phyloP scores from a whole-genome alignment of 257 asterid species.

The Rubia yunnanensis region DNA sequence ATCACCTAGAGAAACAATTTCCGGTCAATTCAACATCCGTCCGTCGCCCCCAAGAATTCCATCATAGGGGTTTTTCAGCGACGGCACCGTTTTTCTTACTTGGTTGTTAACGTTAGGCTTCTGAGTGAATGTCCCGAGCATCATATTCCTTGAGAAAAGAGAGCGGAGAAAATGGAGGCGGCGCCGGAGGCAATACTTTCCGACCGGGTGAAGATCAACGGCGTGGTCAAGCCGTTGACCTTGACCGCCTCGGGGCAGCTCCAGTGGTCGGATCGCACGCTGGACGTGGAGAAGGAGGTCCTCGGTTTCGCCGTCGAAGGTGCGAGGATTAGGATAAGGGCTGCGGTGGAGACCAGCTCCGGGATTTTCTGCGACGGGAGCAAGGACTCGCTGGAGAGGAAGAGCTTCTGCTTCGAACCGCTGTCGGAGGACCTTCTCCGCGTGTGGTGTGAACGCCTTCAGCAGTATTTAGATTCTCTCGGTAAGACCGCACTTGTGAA shows the following conservation, averaged over 20 bases:
- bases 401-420: constrained; percentile 46
- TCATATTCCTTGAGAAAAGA: too few species aligned
- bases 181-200: constrained; percentile 36
- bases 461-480: constrained; percentile 46
- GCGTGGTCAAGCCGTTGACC: constrained; percentile 30
- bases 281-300: constrained; percentile 57
- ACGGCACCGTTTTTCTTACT: neutral
- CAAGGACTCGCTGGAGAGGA: constrained; percentile 29
- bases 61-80: neutral
- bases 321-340: constrained; percentile 38
- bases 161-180: constrained; percentile 5
- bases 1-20: neutral
- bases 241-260: constrained; percentile 55
- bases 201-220: constrained; percentile 41
- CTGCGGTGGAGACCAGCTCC: constrained; percentile 30
- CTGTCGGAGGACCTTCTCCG: constrained; percentile 36
- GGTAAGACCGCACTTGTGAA: constrained; percentile 29
- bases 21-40: neutral
- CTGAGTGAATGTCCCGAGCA: neutral
- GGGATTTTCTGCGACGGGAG: constrained; percentile 41
- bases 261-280: constrained; percentile 38
- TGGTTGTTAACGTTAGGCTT: too few species aligned
- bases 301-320: constrained; percentile 66
- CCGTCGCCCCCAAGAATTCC: neutral
- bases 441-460: constrained; percentile 56